Evolutionary conservation across 768 basidiomycete species (phyloP).

Genomic region (Collybiopsis luxurians): DNA sequence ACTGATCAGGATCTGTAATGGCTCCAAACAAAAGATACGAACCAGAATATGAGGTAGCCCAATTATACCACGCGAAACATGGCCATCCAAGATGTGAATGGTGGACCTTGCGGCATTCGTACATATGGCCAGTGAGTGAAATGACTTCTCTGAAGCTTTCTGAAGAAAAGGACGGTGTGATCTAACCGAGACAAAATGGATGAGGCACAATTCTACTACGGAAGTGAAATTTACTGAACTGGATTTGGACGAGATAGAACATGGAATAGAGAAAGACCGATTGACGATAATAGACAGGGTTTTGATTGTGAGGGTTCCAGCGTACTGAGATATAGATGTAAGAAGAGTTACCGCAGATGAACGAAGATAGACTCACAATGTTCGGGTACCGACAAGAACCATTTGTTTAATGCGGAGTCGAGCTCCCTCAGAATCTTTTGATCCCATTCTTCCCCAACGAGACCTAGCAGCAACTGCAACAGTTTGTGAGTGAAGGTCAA

Average conservation of each 20-base stretch:
- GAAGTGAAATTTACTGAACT: not conserved
- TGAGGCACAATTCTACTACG: not conserved
- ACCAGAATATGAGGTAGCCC: slow-evolving; percentile 38
- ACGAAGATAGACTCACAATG: slow-evolving; percentile 27
- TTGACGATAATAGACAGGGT: slow-evolving; percentile 10
- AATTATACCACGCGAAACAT: slow-evolving; percentile 11
- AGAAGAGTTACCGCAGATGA: not conserved
- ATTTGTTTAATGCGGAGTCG: slow-evolving; percentile 45
- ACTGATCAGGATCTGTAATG: not conserved
- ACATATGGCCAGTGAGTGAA: slow-evolving; percentile 13
- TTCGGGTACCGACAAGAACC: slow-evolving; percentile 47
- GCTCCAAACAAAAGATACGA: slow-evolving; percentile 7
- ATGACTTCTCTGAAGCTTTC: slow-evolving; percentile 7
- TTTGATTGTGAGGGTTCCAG: slow-evolving; percentile 8
- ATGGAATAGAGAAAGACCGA: slow-evolving; percentile 7
- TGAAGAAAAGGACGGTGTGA: slow-evolving; percentile 11
- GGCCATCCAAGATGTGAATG: not conserved
- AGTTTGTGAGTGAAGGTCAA: not conserved
- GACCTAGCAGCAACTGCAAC: slow-evolving; percentile 15
- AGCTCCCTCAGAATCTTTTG: slow-evolving; percentile 11
- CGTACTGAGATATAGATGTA: slow-evolving; percentile 3
- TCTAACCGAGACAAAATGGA: not conserved
- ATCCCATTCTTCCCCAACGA: slow-evolving; percentile 22
- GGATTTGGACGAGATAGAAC: slow-evolving; percentile 10
- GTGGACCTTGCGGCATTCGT: slow-evolving; percentile 11